Evolutionary conservation across 1,139 yeast species (phyloP).

Genomic region (Scheffersomyces segobiensis): DNA sequence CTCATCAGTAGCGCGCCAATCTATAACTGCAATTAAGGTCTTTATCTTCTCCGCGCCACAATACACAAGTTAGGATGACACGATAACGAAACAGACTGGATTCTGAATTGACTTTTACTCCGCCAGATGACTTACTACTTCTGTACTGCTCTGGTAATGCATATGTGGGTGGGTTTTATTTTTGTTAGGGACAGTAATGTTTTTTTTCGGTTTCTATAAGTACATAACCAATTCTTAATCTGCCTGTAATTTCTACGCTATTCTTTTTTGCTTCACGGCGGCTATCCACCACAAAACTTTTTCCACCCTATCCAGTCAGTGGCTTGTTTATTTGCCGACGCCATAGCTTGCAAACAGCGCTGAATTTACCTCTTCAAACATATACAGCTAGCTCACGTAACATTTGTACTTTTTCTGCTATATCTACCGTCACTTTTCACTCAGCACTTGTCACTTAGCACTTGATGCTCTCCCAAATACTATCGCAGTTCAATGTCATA

Average conservation of each 20-base stretch:
- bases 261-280: background rate
- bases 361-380: background rate
- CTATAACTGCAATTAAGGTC: background rate
- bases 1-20: background rate
- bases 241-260: background rate
- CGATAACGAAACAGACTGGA: background rate
- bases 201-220: background rate
- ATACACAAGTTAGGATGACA: background rate
- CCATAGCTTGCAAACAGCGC: background rate
- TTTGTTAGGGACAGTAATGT: background rate
- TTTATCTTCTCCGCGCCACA: background rate
- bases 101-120: background rate
- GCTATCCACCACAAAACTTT: background rate
- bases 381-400: background rate
- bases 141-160: background rate
- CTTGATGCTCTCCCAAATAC: background rate
- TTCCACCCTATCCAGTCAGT: background rate
- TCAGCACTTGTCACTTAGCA: background rate
- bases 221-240: background rate
- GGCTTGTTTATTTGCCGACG: background rate
- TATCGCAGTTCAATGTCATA: background rate
- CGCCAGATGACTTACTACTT: background rate
- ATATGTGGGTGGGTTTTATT: background rate
- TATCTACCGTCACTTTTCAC: background rate
- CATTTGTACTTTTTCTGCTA: background rate